Evolutionary conservation across 139 green algal species (phyloP), one percentile per base, ranked within the genome.

Genomic region (Picochlorum sp.): DNA sequence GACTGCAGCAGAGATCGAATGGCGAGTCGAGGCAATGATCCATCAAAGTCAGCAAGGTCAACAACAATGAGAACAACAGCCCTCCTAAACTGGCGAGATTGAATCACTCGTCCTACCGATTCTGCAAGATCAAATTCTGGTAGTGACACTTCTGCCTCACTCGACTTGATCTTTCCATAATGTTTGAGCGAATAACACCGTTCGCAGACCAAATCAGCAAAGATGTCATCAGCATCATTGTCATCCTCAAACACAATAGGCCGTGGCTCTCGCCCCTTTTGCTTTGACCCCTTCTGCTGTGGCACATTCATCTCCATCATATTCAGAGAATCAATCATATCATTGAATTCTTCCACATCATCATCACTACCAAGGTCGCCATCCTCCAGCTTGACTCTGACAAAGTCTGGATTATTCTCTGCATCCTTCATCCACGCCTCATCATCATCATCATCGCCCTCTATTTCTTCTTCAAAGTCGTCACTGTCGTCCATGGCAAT

Each of bases 41-140:
- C 94, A 71, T 98, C 94, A 81, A 98, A 75, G 57, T 79, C 68
- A 16, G 11, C 61, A 41, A 45, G 28, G 41, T 79, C 72, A 56
- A 97, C 88, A 51, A 98, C 88, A 45, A 81, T 73, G 49, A 96
- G 67, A 65, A 99, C 79, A 24, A 97, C 82, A 0, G 81, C 78
- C 45, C 81, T 69, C 14, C 86, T 65, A 68, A 92, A 86, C 65
- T 86, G 87, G 49, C 91, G 81, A 57, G 87, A 63, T 37, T 58
- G 66, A 44, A 96, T 92, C 73, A 87, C 91, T n/a, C 66, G 69
- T 13, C 86, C 86, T 14, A 95, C 83, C 57, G 80, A 81, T 63
- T 72, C 75, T 34, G 52, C 82, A 1, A 96, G 79, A 70, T 96
- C 86, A 77, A 96, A 96, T 3, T 70, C 75, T 1, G 89, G 89